Evolutionary conservation across 257 asterid genomes (phyloP).

Genomic region (Ligustrum vulgare): DNA sequence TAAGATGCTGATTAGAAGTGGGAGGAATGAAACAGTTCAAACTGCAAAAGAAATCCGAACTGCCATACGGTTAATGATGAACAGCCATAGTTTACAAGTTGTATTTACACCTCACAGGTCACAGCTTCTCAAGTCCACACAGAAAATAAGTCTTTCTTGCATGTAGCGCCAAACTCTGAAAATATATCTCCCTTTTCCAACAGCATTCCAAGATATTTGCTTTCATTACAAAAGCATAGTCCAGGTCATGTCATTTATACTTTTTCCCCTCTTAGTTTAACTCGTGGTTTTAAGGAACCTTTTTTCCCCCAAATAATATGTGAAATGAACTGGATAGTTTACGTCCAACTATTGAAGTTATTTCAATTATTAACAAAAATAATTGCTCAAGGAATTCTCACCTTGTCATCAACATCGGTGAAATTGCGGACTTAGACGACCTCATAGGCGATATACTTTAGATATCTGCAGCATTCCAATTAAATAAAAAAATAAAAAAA

Average conservation of each 20-base stretch:
- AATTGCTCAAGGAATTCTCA: constrained; percentile 29
- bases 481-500: too few species aligned
- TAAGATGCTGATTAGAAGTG: background rate
- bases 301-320: background rate
- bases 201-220: background rate
- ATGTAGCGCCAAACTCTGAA: background rate
- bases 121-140: background rate
- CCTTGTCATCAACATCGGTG: constrained; percentile 96
- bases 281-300: background rate
- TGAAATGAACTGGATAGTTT: background rate
- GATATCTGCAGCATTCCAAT: constrained; percentile 46
- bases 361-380: background rate
- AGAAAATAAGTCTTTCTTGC: background rate
- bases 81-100: background rate
- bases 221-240: background rate
- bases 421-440: constrained; percentile 88
- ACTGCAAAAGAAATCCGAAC: background rate
- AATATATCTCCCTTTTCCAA: background rate
- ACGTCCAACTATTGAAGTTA: background rate
- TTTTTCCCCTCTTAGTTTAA: background rate
- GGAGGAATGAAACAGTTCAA: background rate
- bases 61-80: background rate
- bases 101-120: background rate
- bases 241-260: background rate
- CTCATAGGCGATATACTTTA: constrained; percentile 70